phyloP scores from a whole-genome alignment of 352 stramenopile species.

The Pythium graminicola region DNA sequence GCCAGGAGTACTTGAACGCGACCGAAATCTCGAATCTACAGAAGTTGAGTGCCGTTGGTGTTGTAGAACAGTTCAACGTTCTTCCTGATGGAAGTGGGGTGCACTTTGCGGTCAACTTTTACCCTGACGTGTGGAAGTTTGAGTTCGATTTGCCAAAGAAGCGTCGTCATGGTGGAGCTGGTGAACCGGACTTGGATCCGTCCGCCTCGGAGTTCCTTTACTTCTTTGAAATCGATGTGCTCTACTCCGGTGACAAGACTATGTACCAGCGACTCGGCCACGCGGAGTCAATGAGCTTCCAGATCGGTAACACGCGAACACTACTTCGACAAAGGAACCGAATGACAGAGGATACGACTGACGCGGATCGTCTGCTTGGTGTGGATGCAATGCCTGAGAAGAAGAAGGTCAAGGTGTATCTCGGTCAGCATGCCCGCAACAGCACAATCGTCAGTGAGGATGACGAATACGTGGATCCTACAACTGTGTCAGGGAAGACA shows the following conservation, averaged over 20 bases:
- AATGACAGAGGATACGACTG: constrained; percentile 48
- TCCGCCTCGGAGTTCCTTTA: constrained; percentile 67
- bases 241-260: constrained; percentile 54
- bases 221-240: constrained; percentile 84
- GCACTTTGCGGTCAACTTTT: constrained; percentile 79
- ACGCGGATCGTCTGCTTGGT: constrained; percentile 42
- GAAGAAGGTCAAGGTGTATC: constrained; percentile 64
- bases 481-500: constrained; percentile 16
- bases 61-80: constrained; percentile 51
- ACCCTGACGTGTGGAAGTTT: constrained; percentile 88
- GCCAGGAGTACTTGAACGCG: constrained; percentile 40
- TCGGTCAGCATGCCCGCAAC: constrained; percentile 33
- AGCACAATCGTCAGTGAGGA: constrained; percentile 38
- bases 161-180: constrained; percentile 41
- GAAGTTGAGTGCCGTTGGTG: constrained; percentile 53
- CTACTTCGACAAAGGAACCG: constrained; percentile 79
- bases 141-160: constrained; percentile 87
- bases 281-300: constrained; percentile 72
- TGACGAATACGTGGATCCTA: constrained; percentile 8
- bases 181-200: constrained; percentile 33
- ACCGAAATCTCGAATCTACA: constrained; percentile 70
- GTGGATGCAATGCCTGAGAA: constrained; percentile 63
- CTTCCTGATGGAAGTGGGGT: constrained; percentile 33
- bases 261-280: constrained; percentile 59
- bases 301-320: constrained; percentile 82